Conservation (phyloP, 208 protist genomes). For the Sergeia podlipaevii region DNA sequence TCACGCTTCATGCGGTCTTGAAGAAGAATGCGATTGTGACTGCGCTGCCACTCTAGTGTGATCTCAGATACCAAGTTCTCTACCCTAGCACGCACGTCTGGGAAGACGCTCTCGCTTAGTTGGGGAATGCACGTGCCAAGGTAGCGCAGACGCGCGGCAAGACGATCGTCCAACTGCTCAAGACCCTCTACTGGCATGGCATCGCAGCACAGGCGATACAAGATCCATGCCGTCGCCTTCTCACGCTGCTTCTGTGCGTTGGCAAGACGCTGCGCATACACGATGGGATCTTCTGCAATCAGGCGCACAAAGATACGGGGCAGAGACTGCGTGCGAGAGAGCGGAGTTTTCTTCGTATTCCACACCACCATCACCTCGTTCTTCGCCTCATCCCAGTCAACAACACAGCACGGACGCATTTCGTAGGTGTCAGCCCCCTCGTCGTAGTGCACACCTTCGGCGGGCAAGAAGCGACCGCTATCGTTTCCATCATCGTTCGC, state of each 20-base stretch:
- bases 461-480: conserved; percentile 69
- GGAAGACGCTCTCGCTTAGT: conserved; percentile 65
- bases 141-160: conserved; percentile 56
- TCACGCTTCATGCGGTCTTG: conserved; percentile 82
- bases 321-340: too few species aligned
- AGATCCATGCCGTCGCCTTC: conserved; percentile 87
- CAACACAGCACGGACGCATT: conserved; percentile 80
- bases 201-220: conserved; percentile 91
- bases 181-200: conserved; percentile 88
- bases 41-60: conserved; percentile 85
- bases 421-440: conserved; percentile 28
- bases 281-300: conserved; percentile 86
- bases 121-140: conserved; percentile 86
- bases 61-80: conserved; percentile 83
- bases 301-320: conserved; percentile 87
- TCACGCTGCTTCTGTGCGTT: conserved; percentile 77
- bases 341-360: conserved; percentile 24
- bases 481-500: conserved; percentile 36
- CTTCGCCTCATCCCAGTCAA: conserved; percentile 60
- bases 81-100: conserved; percentile 64
- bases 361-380: conserved; percentile 76
- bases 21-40: conserved; percentile 90
- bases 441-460: conserved; percentile 63
- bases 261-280: conserved; percentile 83
- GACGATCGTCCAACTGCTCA: conserved; percentile 44